phyloP scores from a whole-genome alignment of 306 rosid genomes.

The Malus fusca region DNA sequence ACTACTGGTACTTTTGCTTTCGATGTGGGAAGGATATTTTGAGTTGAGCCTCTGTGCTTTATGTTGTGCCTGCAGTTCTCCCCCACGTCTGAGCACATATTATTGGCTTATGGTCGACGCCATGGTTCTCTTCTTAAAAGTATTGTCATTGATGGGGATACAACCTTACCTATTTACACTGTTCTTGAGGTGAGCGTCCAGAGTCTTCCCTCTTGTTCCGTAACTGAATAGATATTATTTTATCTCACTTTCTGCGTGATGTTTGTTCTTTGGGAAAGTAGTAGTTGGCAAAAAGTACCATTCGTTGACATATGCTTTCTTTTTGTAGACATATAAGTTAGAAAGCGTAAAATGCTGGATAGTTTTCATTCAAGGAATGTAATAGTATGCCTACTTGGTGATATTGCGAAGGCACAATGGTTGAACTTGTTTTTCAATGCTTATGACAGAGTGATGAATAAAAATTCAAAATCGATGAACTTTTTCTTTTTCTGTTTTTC shows the following conservation, averaged over 20 bases:
- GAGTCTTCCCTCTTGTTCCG: not conserved
- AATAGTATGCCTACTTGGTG: not conserved
- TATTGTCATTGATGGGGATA: constrained; percentile 85
- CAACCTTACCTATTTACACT: constrained; percentile 83
- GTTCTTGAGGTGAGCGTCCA: constrained; percentile 69
- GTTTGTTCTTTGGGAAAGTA: constrained; percentile 30
- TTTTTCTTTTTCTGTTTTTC: not conserved
- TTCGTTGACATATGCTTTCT: not conserved
- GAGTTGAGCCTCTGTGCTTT: constrained; percentile 21
- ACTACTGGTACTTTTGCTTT: not conserved
- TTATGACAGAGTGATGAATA: not conserved
- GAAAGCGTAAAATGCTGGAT: not conserved
- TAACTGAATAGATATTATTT: constrained; percentile 5
- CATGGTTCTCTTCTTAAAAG: constrained; percentile 65
- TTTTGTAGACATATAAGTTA: not conserved
- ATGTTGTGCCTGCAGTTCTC: constrained; percentile 43
- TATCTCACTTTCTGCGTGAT: not conserved
- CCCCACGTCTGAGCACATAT: constrained; percentile 51
- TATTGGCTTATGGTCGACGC: constrained; percentile 58
- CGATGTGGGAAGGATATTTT: not conserved
- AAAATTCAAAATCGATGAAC: not conserved
- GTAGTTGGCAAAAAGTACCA: not conserved
- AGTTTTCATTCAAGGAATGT: not conserved
- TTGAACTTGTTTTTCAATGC: not conserved
- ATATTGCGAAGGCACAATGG: not conserved